phyloP scores from a whole-genome alignment of 495 filamentous ascomycete genomes.

The Bacidia gigantensis region DNA sequence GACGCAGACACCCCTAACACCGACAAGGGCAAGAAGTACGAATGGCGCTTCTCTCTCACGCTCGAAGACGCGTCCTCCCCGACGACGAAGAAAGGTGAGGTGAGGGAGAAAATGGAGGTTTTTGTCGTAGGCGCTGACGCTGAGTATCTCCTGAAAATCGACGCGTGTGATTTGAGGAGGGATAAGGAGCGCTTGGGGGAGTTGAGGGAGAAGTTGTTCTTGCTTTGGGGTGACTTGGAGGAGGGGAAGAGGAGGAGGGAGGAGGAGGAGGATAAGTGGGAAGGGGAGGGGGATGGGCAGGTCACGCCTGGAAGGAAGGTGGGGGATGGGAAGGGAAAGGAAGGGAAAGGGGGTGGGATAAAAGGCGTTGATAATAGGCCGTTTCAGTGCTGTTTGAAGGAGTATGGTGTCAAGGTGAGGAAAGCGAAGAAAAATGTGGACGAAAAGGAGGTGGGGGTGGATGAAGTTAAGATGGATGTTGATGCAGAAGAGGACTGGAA shows the following conservation, averaged over 20 bases:
- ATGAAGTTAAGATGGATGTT: neutral
- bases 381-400: constrained; percentile 33
- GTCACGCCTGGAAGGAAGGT: neutral
- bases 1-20: constrained; percentile 2
- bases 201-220: constrained; percentile 58
- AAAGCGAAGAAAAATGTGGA: neutral
- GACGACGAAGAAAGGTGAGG: neutral
- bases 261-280: neutral
- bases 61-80: constrained; percentile 44
- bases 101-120: constrained; percentile 40
- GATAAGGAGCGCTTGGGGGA: constrained; percentile 30
- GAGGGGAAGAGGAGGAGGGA: constrained; percentile 37
- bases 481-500: neutral
- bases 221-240: constrained; percentile 78
- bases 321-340: neutral
- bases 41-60: constrained; percentile 66
- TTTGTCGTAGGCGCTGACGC: constrained; percentile 52
- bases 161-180: constrained; percentile 51
- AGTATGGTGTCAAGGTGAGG: constrained; percentile 35
- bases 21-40: constrained; percentile 35
- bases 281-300: neutral
- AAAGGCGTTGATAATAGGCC: constrained; percentile 3
- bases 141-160: constrained; percentile 48
- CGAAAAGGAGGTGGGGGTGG: constrained; percentile 21
- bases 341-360: neutral